Conservation (phyloP, 2,329 filamentous ascomycete species). For the Coniochaeta hoffmannii region DNA sequence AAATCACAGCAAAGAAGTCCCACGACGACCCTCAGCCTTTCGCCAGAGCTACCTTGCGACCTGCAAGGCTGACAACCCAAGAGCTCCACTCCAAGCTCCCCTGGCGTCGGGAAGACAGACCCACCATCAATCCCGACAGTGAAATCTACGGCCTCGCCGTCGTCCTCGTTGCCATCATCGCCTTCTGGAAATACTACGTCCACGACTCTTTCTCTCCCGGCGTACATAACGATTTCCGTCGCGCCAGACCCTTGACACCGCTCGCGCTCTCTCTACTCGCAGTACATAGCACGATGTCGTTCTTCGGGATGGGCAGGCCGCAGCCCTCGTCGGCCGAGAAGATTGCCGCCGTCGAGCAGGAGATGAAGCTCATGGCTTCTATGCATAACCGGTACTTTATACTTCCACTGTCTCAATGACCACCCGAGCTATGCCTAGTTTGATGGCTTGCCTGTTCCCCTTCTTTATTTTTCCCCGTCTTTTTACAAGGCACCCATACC, state of each 20-base stretch:
- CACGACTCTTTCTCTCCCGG: background rate
- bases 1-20: too few relatives aligned
- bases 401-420: too few relatives aligned
- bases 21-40: background rate
- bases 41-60: background rate
- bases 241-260: conserved; percentile 2
- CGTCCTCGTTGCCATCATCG: background rate
- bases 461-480: background rate
- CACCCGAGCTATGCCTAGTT: too few relatives aligned
- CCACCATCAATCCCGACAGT: background rate
- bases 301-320: conserved; percentile 44
- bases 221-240: background rate
- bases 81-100: background rate
- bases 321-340: conserved; percentile 95
- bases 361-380: conserved; percentile 95
- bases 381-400: conserved; percentile 95
- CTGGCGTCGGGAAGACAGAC: background rate
- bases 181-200: background rate
- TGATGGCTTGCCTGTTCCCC: too few relatives aligned
- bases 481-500: too few relatives aligned
- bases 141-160: background rate
- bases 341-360: conserved; percentile 90
- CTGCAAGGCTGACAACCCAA: background rate
- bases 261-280: background rate
- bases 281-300: conserved; percentile 19